These are phyloP conservation scores for Chlamydomonas sp. DNA, from an alignment of 139 green algal genomes.

Conservation along the genomic window DNA sequence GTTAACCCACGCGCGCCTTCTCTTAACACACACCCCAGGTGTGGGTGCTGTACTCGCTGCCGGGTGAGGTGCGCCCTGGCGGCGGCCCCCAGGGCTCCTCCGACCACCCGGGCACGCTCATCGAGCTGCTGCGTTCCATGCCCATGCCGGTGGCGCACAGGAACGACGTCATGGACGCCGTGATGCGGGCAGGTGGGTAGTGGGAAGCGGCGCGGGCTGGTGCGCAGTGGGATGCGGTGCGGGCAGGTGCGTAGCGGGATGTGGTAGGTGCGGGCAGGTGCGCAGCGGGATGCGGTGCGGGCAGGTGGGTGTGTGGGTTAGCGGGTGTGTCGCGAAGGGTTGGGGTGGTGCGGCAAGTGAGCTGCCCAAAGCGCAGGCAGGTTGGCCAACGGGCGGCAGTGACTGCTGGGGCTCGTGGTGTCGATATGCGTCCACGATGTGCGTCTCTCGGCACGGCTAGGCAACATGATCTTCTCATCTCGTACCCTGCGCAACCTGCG, in stretches of 20 bases:
- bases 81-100: constrained; percentile 6
- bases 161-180: constrained; percentile 62
- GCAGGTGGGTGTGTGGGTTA: no score
- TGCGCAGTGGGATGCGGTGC: not conserved
- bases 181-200: not conserved
- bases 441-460: no score
- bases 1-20: not conserved
- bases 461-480: no score
- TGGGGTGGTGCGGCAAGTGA: no score
- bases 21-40: constrained; percentile 44
- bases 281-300: no score
- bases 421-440: no score
- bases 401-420: no score
- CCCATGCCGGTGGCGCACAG: constrained; percentile 70
- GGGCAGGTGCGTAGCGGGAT: not conserved
- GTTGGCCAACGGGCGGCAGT: no score
- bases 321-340: no score
- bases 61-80: constrained; percentile 77
- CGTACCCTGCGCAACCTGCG: no score
- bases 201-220: not conserved
- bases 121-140: constrained; percentile 73
- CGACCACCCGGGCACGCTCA: constrained; percentile 86
- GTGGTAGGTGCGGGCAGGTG: not conserved
- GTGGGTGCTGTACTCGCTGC: constrained; percentile 93
- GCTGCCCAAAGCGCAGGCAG: no score